Conservation (phyloP, 164 flowering plant species). For the Vitis vinifera region DNA sequence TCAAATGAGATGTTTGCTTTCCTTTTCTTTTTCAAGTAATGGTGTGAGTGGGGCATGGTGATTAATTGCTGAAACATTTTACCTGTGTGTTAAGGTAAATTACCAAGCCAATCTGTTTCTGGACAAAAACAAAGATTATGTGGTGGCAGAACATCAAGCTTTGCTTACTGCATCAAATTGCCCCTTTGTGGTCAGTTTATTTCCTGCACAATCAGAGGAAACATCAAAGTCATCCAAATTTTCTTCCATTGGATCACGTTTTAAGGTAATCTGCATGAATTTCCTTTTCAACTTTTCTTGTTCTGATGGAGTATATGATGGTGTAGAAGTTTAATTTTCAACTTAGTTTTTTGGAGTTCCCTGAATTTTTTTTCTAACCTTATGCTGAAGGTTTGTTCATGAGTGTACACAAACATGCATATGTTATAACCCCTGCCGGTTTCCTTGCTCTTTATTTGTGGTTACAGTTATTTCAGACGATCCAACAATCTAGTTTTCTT, state of each 20-base stretch:
- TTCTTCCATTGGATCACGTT: slow-evolving; percentile 26
- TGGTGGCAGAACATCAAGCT: slow-evolving; percentile 34
- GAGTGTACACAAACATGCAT: too few relatives aligned
- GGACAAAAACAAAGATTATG: slow-evolving; percentile 35
- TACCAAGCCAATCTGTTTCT: slow-evolving; percentile 30
- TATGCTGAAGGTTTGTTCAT: too few relatives aligned
- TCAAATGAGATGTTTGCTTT: background rate
- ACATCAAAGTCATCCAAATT: slow-evolving; percentile 24
- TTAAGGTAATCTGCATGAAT: slow-evolving; percentile 12
- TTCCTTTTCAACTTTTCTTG: background rate
- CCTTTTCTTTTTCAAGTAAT: background rate
- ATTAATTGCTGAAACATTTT: background rate
- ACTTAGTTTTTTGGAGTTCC: too few relatives aligned
- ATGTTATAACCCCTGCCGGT: too few relatives aligned
- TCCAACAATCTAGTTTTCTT: too few relatives aligned
- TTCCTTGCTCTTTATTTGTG: too few relatives aligned
- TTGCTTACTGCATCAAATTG: slow-evolving; percentile 29
- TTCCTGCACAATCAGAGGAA: slow-evolving; percentile 28
- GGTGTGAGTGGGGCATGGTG: background rate
- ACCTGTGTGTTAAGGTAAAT: slow-evolving; percentile 11
- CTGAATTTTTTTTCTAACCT: too few relatives aligned
- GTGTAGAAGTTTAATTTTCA: too few relatives aligned
- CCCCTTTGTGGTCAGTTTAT: slow-evolving; percentile 19
- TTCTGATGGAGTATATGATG: too few relatives aligned
- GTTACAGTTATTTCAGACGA: too few relatives aligned